Percentiles rank a stretch among this genome's conserved stretches.
phyloP scores from a whole-genome alignment of 176 grass and related monocot genomes.

The Carex pumila region DNA sequence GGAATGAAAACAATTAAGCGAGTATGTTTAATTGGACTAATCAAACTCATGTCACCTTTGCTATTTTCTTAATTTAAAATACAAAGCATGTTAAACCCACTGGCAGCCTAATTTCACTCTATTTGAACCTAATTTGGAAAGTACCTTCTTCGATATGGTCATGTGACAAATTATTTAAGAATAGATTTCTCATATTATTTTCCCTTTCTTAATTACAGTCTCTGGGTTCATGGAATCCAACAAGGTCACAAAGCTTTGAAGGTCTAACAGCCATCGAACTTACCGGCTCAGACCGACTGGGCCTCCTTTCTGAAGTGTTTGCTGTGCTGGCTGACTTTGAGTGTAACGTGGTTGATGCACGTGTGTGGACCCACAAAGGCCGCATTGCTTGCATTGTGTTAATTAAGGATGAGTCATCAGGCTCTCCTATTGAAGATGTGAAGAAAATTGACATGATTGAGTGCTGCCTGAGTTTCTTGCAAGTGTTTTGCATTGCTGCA shows the following conservation, averaged over 20 bases:
- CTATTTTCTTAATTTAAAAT: neutral
- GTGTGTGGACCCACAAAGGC: slow-evolving; percentile 73
- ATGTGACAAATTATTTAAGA: neutral
- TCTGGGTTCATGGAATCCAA: slow-evolving; percentile 51
- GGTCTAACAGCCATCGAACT: slow-evolving; percentile 64
- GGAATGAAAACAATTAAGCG: too few relatives aligned
- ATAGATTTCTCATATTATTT: neutral
- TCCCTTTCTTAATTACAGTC: slow-evolving; percentile 37
- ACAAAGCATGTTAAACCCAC: neutral
- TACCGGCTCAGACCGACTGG: slow-evolving; percentile 64
- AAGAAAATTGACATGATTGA: slow-evolving; percentile 30
- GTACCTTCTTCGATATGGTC: neutral
- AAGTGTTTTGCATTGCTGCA: too few relatives aligned
- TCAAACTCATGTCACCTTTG: neutral
- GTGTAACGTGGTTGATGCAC: slow-evolving; percentile 63
- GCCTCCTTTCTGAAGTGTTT: slow-evolving; percentile 85
- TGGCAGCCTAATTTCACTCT: neutral
- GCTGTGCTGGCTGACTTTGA: slow-evolving; percentile 67
- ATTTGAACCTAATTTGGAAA: neutral
- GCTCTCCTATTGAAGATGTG: slow-evolving; percentile 18
- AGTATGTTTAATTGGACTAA: too few relatives aligned
- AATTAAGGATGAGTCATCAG: slow-evolving; percentile 36
- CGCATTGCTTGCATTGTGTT: slow-evolving; percentile 61
- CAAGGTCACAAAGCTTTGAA: slow-evolving; percentile 24
- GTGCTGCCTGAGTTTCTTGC: slow-evolving; percentile 21